Evolutionary conservation across 768 basidiomycete genomes (phyloP), one percentile per base, ranked within the genome.

Genomic region (Auricularia auricula-judae): DNA sequence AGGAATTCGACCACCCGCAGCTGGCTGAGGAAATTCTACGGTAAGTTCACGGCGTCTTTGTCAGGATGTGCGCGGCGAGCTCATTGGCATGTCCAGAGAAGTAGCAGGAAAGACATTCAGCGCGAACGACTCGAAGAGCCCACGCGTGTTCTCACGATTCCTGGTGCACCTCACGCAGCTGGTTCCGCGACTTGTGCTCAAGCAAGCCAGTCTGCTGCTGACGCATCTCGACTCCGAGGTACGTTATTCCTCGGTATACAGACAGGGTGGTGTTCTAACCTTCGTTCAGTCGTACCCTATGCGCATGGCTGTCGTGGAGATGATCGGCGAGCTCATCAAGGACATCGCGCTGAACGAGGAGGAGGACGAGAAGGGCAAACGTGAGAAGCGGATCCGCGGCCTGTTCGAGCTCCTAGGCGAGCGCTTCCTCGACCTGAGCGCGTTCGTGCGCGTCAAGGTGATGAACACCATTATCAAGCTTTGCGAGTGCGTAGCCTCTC

Each of bases 201-300:
- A 97, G 76, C 94, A 98, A 74, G 87, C 98, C 66, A 86, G 87
- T 70, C 75, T 98, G 60, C 78, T 99, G 14, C 79, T 91, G 23
- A 79, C 83, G 18, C 95, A 98, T 69, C 78, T 98, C 14, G 96
- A 99, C 71, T 93, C 91, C 34, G 97, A 99, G 77, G 95, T 91
- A 70, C 7, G 76, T 42, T 42, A 8, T 42, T 14, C 12, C 66
- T 4, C 39, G 3, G 78, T 71, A 12, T 34, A 8, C 23, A 1
- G n/a, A 16, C 36, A 21, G 23, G 34, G 36, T 21, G 39, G 1
- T 53, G 35, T 63, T 42, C 58, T 63, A 29, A 53, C 23, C 35
- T 8, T 11, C 43, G 59, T 39, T 14, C 69, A 97, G 93, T 87
- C 94, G 0, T 97, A 98, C 72, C 91, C 94, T 0, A 94, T 99